Evolutionary conservation across 306 rosid genomes (phyloP).

Genomic region (Cicer chorassanicum): DNA sequence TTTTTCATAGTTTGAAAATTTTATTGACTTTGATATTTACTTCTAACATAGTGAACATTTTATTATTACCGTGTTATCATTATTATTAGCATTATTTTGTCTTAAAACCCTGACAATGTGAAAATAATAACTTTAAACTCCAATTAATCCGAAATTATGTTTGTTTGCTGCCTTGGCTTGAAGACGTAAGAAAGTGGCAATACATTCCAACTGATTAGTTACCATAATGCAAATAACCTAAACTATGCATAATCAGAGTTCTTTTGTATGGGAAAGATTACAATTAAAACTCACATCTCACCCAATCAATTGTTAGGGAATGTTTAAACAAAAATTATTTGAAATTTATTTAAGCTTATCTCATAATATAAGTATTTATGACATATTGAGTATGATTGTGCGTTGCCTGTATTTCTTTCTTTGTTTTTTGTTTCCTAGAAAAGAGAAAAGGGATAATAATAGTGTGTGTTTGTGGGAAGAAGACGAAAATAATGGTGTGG

Average conservation of each 20-base stretch:
- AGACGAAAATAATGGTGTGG: conserved; percentile 14
- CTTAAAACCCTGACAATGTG: background rate
- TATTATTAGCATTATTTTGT: background rate
- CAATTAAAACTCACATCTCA: background rate
- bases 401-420: background rate
- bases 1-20: background rate
- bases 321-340: background rate
- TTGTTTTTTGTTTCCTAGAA: background rate
- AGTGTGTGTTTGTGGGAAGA: background rate
- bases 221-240: background rate
- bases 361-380: background rate
- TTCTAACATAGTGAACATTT: background rate
- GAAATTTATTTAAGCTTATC: background rate
- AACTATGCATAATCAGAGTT: background rate
- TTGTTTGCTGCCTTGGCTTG: background rate
- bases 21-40: background rate
- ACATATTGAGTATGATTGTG: background rate
- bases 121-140: background rate
- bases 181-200: background rate
- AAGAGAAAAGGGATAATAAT: background rate
- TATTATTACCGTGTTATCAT: background rate
- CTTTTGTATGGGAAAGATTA: background rate
- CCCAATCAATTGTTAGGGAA: background rate
- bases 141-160: background rate
- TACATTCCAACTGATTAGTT: background rate